Base-by-base conservation (phyloP, 78 protist genomes). In the Chrysochromulina tobinii region DNA sequence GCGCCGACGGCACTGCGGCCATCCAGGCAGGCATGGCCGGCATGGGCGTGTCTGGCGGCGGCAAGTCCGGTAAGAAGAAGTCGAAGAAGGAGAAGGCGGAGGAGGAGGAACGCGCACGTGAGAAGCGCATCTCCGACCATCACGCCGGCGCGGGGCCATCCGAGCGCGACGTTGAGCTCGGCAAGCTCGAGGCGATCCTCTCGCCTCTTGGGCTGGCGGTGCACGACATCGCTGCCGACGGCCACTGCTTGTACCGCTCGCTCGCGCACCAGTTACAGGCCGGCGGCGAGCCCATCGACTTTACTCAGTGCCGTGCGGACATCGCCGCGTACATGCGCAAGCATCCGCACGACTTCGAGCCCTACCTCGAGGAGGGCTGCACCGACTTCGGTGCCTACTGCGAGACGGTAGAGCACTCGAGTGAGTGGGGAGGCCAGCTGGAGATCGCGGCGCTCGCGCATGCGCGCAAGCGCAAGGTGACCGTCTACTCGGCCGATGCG, bases 241-340 rank as follows among this genome's bases (percentile, higher is more conserved):
- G 83, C 12, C 83, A 75, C n/a, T 68, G 77, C 57, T 57, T 75
- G 58, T 75, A 75, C 57, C 83, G 83, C 23, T 75, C 83, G 83
- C 2, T 75, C 57, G 54, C 83, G 3, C 58, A 75, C 83, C 83
- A 75, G 83, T 23, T 75, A 8, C 12, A 3, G 17, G 25, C 25
- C 12, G 18, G 25, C 83, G 18, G n/a, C 51, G 83, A 75, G 27
- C 58, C 83, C 57, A 4, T 66, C 79, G 79, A 69, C 50, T 75
- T 75, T 23, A 21, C 4, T 2, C n/a, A 15, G 25, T 75, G 83
- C 57, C 83, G 83, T 1, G 3, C 14, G 21, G 20, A 3, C 25
- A 57, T 57, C 25, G 83, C 83, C 21, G 83, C 38, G 58, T 75
- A 75, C 83, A 75, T 75, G 25, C 83, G 83, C 57, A 1, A 54